Evolutionary conservation across 176 grass and related monocot species (phyloP).

Genomic region (Lolium perenne): DNA sequence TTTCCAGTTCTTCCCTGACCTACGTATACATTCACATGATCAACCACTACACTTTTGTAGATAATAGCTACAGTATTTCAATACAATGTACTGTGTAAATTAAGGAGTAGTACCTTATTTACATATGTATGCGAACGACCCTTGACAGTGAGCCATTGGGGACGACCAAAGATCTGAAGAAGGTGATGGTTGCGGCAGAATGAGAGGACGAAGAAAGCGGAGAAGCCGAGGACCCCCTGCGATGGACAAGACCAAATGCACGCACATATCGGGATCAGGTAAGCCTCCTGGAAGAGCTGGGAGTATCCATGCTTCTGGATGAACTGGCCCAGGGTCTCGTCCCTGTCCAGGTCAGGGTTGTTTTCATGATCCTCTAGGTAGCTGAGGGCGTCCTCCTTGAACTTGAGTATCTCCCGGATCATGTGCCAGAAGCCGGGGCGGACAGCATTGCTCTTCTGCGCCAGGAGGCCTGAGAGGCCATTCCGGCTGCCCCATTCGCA

Average conservation of each 20-base stretch:
- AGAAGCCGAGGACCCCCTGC: slow-evolving; percentile 73
- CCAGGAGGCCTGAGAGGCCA: slow-evolving; percentile 69
- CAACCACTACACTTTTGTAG: background rate
- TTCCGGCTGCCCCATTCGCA: slow-evolving; percentile 88
- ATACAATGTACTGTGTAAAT: background rate
- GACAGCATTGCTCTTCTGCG: slow-evolving; percentile 72
- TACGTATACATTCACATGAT: background rate
- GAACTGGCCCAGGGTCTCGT: slow-evolving; percentile 81
- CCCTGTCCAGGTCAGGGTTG: slow-evolving; percentile 69
- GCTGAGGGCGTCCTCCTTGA: slow-evolving; percentile 62
- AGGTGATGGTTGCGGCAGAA: slow-evolving; percentile 89
- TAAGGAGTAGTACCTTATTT: slow-evolving; percentile 41
- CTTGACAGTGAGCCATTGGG: slow-evolving; percentile 92
- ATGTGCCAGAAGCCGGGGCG: slow-evolving; percentile 76
- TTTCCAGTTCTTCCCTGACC: slow-evolving; percentile 79
- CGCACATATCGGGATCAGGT: slow-evolving; percentile 79
- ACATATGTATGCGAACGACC: slow-evolving; percentile 76
- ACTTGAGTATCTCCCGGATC: slow-evolving; percentile 70
- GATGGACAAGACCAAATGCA: slow-evolving; percentile 91
- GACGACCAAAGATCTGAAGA: slow-evolving; percentile 89
- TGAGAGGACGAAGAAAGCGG: slow-evolving; percentile 87
- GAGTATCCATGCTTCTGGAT: slow-evolving; percentile 77
- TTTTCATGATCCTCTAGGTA: slow-evolving; percentile 79
- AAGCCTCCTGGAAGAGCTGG: slow-evolving; percentile 75
- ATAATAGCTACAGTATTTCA: background rate